A percentile compares a stretch with the other conserved stretches of the same genome.
Conservation (phyloP, 2,329 filamentous ascomycete species). For the Tothia fuscella region DNA sequence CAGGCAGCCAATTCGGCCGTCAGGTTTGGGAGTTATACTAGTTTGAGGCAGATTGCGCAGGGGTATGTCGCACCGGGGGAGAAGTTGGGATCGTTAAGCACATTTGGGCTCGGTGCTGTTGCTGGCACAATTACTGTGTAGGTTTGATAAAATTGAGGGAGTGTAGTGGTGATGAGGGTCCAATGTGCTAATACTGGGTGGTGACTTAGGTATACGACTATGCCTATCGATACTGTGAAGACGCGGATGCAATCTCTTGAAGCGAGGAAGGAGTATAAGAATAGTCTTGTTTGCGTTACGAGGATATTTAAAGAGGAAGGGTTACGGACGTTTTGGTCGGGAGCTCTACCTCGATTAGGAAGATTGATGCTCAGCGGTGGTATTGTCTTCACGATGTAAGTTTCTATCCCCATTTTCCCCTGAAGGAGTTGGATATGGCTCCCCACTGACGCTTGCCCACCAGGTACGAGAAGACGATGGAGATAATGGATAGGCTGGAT, state of each 20-base stretch:
- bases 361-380: constrained; percentile 83
- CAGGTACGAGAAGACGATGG: constrained; percentile 89
- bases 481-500: constrained; percentile 67
- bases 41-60: constrained; percentile 79
- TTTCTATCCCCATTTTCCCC: constrained; percentile 11
- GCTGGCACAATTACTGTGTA: constrained; percentile 89
- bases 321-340: constrained; percentile 83
- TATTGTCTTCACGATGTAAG: constrained; percentile 89
- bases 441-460: not conserved
- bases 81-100: constrained; percentile 77
- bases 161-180: not conserved
- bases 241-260: constrained; percentile 97
- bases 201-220: constrained; percentile 39
- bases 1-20: constrained; percentile 92
- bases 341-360: constrained; percentile 73
- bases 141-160: constrained; percentile 30
- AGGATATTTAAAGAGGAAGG: constrained; percentile 85
- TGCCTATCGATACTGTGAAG: constrained; percentile 85
- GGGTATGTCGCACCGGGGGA: constrained; percentile 89
- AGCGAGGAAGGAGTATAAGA: constrained; percentile 68
- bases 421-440: not conserved
- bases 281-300: constrained; percentile 70
- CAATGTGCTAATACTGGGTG: no score
- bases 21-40: constrained; percentile 83
- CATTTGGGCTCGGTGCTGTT: constrained; percentile 80